Evolutionary conservation across 495 filamentous ascomycete species (phyloP), one percentile per base, ranked within the genome.

Genomic region (Penicillium manginii): DNA sequence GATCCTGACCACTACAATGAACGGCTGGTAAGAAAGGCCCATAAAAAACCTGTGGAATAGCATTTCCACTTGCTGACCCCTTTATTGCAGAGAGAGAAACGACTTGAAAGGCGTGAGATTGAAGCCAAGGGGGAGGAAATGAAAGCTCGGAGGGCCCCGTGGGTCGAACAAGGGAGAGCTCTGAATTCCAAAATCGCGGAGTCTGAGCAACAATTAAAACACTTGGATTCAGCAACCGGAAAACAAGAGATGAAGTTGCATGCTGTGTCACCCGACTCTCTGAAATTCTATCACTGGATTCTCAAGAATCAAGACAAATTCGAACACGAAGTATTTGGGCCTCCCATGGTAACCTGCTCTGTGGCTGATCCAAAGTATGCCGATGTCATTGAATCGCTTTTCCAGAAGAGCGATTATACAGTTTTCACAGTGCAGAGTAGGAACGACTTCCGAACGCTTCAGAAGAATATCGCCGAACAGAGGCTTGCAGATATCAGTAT

Each of bases 301-400:
- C 80, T 87, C 59, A 67, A 85, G 2, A 86, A 98, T 69, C 84
- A 81, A 42, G 70, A 83, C 61, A 68, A 81, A 23, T 97, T 98
- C 56, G 84, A 93, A 68, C 84, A 88, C 53, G 82, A 89, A 60
- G 88, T 98, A 21, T 93, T 91, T 70, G 92, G 91, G 0, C 94
- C 94, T 17, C 86, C 94, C 0, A 81, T 93, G 55, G 74, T 99
- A 14, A 86, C 81, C 21, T 97, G 93, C 70, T 89, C 89, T 0
- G 71, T 97, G 35, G 93, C 88, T 54, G 85, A 97, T 66, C 83
- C 83, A 15, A 82, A 75, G 52, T 93, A 88, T 65, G 86, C 87
- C 21, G 80, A 91, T 66, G 81, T 84, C 9, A 74, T 99, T 11
- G 94, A 99, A 71, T 81, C 84, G 3, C 66, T 89, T 18, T 67